Base-by-base conservation (phyloP, 2,329 filamentous ascomycete genomes). In the Emergomyces orientalis region DNA sequence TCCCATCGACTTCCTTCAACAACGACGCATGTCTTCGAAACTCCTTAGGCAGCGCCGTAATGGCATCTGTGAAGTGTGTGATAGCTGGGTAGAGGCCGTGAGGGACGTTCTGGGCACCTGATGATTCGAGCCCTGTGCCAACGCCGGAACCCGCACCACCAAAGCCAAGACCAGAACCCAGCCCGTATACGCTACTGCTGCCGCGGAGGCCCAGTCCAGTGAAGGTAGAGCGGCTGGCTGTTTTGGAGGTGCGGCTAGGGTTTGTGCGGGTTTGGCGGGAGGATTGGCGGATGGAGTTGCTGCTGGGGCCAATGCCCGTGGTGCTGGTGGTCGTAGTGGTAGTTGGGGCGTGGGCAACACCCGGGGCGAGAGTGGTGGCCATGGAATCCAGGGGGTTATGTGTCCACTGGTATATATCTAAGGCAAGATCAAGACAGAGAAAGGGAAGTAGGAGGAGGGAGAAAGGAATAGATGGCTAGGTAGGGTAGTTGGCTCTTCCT, bases 1-100 rank as follows among this genome's bases (percentile, higher is more conserved):
- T 99, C 66, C 93, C 93, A 79, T 99, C 94, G 57, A 97, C 94
- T 78, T 99, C 94, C 75, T 97, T 97, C 69, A 99, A 82, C 63
- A 97, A 84, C 41, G 93, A 97, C 70, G 96, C 96, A 76, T 99
- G 93, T 72, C 91, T 88, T 69, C 96, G 91, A 59, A 97, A 90
- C 78, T 99, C 94, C 75, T 92, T 92, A 4, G 94, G 94, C 32
- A 99, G 84, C 47, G 93, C 92, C 60, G 91, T 88, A 72, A 97
- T 91, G 66, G 91, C 88, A 75, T 97, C 92, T 66, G 93, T 90
- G 74, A 99, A 97, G 73, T 86, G 86, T 49, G 84, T 84, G 66
- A 88, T 82, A 30, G 84, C 86, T 64, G 86, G 86, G 69, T 84
- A 87, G 75, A 88, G 86, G 47, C 78, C 78, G 59, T 78, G 75